A percentile compares a stretch with the other conserved stretches of the same genome.
Evolutionary conservation across 495 filamentous ascomycete species (phyloP).

Genomic region (Extremus antarcticus): DNA sequence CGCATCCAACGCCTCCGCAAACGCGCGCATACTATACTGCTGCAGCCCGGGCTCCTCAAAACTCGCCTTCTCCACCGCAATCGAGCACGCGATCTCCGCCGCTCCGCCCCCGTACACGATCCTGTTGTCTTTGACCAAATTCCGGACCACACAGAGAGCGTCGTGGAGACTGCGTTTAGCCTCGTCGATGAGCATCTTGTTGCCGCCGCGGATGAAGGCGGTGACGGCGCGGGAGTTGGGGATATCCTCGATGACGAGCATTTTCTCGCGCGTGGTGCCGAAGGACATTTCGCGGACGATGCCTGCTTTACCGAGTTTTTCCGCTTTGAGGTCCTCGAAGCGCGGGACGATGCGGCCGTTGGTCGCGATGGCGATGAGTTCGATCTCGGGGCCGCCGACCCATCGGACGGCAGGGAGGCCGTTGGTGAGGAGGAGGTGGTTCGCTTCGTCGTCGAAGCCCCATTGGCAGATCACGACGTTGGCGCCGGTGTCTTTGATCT

Average conservation of each 20-base stretch:
- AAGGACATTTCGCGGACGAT: constrained; percentile 91
- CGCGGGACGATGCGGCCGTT: constrained; percentile 94
- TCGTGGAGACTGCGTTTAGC: constrained; percentile 96
- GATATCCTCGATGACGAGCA: constrained; percentile 98
- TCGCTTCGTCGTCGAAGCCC: constrained; percentile 99
- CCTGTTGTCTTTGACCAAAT: constrained; percentile 89
- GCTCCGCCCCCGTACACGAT: constrained; percentile 98
- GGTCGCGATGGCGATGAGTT: constrained; percentile 95
- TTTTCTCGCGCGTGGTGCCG: constrained; percentile 96
- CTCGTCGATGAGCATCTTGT: constrained; percentile 99
- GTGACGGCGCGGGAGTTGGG: constrained; percentile 96
- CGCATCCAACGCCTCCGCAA: constrained; percentile 86
- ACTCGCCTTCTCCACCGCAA: constrained; percentile 91
- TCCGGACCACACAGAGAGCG: constrained; percentile 93
- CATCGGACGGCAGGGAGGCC: constrained; percentile 91
- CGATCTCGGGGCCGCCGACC: constrained; percentile 97
- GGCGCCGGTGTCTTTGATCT: constrained; percentile 93
- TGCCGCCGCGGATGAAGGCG: constrained; percentile 89
- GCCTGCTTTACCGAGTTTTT: constrained; percentile 84
- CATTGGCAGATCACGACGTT: constrained; percentile 99
- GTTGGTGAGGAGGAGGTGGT: constrained; percentile 92
- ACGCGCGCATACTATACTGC: constrained; percentile 98
- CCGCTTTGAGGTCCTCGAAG: constrained; percentile 84
- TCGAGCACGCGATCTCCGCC: constrained; percentile 92
- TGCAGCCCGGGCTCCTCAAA: constrained; percentile 76